phyloP scores from a whole-genome alignment of 2,329 filamentous ascomycete genomes.

The Verticillium dahliae region DNA sequence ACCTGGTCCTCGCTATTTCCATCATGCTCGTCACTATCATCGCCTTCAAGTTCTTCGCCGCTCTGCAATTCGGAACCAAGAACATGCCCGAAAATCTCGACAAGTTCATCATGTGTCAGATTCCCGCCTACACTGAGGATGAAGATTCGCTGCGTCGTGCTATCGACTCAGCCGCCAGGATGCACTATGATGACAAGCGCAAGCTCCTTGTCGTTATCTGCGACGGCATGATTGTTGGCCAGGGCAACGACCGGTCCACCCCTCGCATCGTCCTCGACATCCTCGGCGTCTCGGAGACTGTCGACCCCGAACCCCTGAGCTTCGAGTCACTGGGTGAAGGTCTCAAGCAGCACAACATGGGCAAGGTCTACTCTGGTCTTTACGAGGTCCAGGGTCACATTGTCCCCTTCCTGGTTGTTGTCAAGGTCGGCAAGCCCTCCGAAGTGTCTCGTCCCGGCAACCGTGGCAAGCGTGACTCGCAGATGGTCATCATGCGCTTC shows the following conservation, averaged over 20 bases:
- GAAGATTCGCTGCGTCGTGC: conserved; percentile 95
- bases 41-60: conserved; percentile 93
- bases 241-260: conserved; percentile 93
- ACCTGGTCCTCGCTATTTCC: conserved; percentile 82
- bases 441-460: conserved; percentile 94
- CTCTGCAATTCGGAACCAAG: conserved; percentile 87
- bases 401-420: conserved; percentile 91
- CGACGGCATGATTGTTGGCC: conserved; percentile 98
- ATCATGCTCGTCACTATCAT: conserved; percentile 76
- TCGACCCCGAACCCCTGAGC: conserved; percentile 91
- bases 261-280: conserved; percentile 96
- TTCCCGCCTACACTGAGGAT: conserved; percentile 96
- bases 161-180: conserved; percentile 90
- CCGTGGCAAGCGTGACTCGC: conserved; percentile 97
- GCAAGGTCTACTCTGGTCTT: conserved; percentile 93
- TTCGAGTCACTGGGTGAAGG: conserved; percentile 96
- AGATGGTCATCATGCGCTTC: conserved; percentile 98
- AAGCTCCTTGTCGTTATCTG: conserved; percentile 90
- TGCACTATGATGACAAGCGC: conserved; percentile 97
- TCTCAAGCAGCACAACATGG: conserved; percentile 98
- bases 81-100: conserved; percentile 92
- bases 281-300: conserved; percentile 84
- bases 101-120: conserved; percentile 97
- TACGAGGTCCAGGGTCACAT: conserved; percentile 98
- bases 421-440: conserved; percentile 97